Evolutionary conservation across 345 rosid genomes (phyloP).

Genomic region (Geranium brycei): DNA sequence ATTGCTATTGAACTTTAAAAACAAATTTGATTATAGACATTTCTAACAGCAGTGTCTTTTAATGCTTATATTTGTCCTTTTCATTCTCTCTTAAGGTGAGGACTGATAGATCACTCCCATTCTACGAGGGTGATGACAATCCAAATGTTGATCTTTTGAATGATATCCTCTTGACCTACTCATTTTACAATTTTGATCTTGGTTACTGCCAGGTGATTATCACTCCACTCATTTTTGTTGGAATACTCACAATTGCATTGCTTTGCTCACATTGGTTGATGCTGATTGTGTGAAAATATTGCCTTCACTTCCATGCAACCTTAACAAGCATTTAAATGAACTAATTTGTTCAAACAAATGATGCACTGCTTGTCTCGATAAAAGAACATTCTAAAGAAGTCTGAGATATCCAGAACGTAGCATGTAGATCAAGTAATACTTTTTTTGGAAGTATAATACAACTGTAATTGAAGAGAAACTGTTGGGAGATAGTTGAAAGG

Average conservation of each 20-base stretch:
- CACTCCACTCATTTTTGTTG: constrained; percentile 5
- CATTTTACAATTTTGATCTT: constrained; percentile 93
- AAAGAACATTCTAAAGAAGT: not conserved
- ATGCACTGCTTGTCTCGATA: not conserved
- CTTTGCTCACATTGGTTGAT: not conserved
- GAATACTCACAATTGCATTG: not conserved
- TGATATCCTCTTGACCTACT: constrained; percentile 78
- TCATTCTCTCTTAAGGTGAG: constrained; percentile 52
- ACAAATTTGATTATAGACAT: not conserved
- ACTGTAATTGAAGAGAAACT: not conserved
- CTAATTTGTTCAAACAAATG: not conserved
- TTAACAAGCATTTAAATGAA: not conserved
- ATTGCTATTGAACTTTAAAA: not conserved
- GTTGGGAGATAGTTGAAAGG: not conserved
- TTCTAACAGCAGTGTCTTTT: not conserved
- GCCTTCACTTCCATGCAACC: not conserved
- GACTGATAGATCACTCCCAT: constrained; percentile 71
- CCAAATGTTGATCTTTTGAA: constrained; percentile 64
- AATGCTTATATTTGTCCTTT: not conserved
- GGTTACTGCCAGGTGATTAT: constrained; percentile 91
- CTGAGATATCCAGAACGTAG: not conserved
- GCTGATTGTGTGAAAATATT: not conserved
- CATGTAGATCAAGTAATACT: not conserved
- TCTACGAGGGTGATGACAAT: constrained; percentile 87
- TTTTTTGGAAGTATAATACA: not conserved